Conservation (phyloP, 2,329 filamentous ascomycete species). For the Penicillium hordei region DNA sequence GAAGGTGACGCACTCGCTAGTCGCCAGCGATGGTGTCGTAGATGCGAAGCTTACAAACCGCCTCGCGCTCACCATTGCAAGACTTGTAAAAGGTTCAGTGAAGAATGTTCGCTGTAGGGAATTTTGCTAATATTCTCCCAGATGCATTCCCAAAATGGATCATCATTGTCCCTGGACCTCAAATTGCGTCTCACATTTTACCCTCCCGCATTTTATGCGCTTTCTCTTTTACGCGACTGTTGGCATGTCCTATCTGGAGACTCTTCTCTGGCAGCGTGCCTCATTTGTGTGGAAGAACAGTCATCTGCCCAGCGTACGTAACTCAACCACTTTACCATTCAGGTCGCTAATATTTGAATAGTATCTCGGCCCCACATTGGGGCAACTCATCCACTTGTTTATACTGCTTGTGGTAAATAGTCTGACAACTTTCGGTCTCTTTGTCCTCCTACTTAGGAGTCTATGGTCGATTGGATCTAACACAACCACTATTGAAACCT, state of each 20-base stretch:
- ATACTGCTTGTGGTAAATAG: conserved; percentile 55
- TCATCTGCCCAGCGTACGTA: conserved; percentile 56
- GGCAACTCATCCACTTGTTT: conserved; percentile 57
- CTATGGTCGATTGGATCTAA: conserved; percentile 58
- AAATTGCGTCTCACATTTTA: conserved; percentile 66
- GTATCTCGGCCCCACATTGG: conserved; percentile 58
- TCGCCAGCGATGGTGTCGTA: conserved; percentile 58
- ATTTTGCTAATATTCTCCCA: conserved; percentile 28
- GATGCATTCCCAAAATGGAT: conserved; percentile 65
- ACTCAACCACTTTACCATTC: neutral
- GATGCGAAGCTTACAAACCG: conserved; percentile 61
- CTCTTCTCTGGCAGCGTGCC: conserved; percentile 53
- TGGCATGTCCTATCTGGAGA: conserved; percentile 59
- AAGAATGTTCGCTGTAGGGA: neutral
- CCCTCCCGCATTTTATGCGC: conserved; percentile 64
- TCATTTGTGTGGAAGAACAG: conserved; percentile 56
- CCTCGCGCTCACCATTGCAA: conserved; percentile 66
- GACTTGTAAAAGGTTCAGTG: conserved; percentile 56
- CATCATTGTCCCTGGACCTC: conserved; percentile 67
- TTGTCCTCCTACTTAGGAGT: conserved; percentile 55
- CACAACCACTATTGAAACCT: conserved; percentile 64
- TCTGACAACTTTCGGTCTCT: conserved; percentile 57
- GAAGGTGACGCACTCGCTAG: conserved; percentile 23
- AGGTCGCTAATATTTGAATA: conserved; percentile 28
- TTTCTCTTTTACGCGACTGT: conserved; percentile 61